A percentile compares a stretch with the other conserved stretches of the same genome.
These are phyloP conservation scores for Dunaliella salina DNA, from an alignment of 163 green algal genomes.

Conservation along the genomic window DNA sequence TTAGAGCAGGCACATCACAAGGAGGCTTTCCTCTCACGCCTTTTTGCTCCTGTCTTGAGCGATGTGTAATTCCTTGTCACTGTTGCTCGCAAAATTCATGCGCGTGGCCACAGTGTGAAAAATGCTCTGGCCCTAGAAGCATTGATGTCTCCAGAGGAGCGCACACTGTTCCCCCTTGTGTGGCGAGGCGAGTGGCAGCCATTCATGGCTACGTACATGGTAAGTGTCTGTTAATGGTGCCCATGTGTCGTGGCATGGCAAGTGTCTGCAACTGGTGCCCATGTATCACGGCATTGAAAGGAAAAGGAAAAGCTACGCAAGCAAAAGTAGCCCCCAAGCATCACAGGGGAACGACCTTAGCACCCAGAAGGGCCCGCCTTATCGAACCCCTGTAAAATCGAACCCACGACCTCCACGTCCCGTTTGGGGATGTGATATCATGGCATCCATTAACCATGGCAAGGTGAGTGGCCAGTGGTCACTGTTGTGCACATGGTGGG, in stretches of 20 bases:
- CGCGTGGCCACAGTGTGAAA: background rate
- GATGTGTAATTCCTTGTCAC: background rate
- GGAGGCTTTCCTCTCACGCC: background rate
- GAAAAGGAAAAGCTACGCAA: background rate
- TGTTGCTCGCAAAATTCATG: background rate
- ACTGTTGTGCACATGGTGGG: too few species aligned
- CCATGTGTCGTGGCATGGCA: background rate
- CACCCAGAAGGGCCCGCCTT: too few species aligned
- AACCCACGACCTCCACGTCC: too few species aligned
- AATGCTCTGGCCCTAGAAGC: slow-evolving; percentile 10
- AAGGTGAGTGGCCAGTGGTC: too few species aligned
- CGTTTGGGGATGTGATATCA: too few species aligned
- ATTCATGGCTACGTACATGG: slow-evolving; percentile 7
- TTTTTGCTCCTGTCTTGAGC: background rate
- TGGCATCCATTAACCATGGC: too few species aligned
- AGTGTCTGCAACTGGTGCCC: background rate
- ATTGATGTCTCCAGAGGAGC: slow-evolving; percentile 1
- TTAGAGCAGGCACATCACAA: background rate
- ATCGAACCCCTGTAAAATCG: too few species aligned
- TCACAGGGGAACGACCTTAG: too few species aligned
- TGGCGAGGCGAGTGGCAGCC: slow-evolving; percentile 12
- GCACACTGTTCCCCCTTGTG: slow-evolving; percentile 11
- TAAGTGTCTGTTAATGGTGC: background rate
- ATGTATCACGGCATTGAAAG: background rate
- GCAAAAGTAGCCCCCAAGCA: too few species aligned